These are phyloP conservation scores for Torrubiellomyces zombiae DNA, from an alignment of 2,329 filamentous ascomycete genomes.

Conservation along the genomic window DNA sequence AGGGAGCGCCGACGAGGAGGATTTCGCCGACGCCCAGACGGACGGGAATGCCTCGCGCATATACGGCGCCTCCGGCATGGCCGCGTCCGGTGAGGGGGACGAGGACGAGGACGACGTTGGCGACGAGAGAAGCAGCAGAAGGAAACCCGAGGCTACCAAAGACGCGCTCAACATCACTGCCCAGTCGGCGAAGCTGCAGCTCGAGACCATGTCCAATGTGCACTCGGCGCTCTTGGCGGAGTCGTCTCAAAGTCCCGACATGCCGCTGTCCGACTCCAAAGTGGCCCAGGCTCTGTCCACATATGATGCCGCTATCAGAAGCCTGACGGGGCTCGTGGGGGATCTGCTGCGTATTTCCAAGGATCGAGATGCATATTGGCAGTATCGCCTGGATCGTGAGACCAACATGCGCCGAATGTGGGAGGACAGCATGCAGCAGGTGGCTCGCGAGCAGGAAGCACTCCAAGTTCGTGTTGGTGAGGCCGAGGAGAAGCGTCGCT, in stretches of 20 bases:
- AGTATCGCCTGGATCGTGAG: slow-evolving; percentile 83
- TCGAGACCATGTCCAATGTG: slow-evolving; percentile 78
- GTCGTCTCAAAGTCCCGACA: slow-evolving; percentile 44
- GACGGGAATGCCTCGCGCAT: slow-evolving; percentile 23
- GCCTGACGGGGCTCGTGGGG: slow-evolving; percentile 67
- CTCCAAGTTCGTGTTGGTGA: slow-evolving; percentile 77
- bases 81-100: slow-evolving; percentile 22
- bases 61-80: slow-evolving; percentile 17
- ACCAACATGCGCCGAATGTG: slow-evolving; percentile 85
- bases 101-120: slow-evolving; percentile 65
- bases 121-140: slow-evolving; percentile 60
- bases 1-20: slow-evolving; percentile 36
- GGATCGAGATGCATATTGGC: slow-evolving; percentile 93
- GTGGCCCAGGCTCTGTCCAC: slow-evolving; percentile 64
- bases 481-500: slow-evolving; percentile 75
- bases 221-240: slow-evolving; percentile 66
- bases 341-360: slow-evolving; percentile 83
- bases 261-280: slow-evolving; percentile 59
- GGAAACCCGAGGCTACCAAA: slow-evolving; percentile 58
- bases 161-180: slow-evolving; percentile 96
- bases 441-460: slow-evolving; percentile 87
- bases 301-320: slow-evolving; percentile 80
- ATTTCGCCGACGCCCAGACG: slow-evolving; percentile 29
- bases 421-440: slow-evolving; percentile 97
- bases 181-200: slow-evolving; percentile 81